Evolutionary conservation across 202 grass and related monocot genomes (phyloP).

Genomic region (Bolboschoenoplectus hybrid): DNA sequence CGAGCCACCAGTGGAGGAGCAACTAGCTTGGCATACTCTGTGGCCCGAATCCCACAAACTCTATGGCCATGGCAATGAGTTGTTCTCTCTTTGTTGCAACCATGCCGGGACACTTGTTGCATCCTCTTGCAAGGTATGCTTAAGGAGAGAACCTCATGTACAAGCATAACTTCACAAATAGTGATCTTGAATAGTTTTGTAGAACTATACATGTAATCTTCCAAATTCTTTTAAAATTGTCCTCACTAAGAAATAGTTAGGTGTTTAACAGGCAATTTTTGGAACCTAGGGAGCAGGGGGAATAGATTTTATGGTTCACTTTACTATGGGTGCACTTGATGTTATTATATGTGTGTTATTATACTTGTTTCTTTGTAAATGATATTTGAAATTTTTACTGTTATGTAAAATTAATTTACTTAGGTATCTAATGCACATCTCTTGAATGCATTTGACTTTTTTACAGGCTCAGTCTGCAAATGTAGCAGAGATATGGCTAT

Average conservation of each 20-base stretch:
- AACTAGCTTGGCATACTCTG: constrained; percentile 89
- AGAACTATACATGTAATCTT: background rate
- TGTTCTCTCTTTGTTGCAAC: constrained; percentile 83
- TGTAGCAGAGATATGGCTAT: constrained; percentile 90
- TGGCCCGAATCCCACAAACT: constrained; percentile 99
- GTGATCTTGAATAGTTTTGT: background rate
- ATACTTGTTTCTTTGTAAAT: background rate
- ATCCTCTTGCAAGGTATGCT: constrained; percentile 93
- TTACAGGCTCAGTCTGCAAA: constrained; percentile 71
- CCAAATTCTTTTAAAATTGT: background rate
- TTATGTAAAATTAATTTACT: background rate
- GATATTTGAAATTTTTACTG: constrained; percentile 4
- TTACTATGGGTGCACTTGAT: constrained; percentile 1
- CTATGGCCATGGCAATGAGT: constrained; percentile 93
- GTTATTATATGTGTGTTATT: background rate
- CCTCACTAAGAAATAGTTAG: background rate
- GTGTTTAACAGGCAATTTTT: background rate
- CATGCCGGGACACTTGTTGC: constrained; percentile 78
- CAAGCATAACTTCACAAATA: background rate
- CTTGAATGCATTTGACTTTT: constrained; percentile 8
- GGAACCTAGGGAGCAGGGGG: background rate
- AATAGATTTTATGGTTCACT: constrained; percentile 2
- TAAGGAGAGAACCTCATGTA: background rate
- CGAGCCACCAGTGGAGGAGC: constrained; percentile 86
- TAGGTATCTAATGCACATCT: background rate